A percentile compares a stretch with the other conserved stretches of the same genome.
Conservation (phyloP, 805 yeast species). For the Schizosaccharomyces cryophilus region DNA sequence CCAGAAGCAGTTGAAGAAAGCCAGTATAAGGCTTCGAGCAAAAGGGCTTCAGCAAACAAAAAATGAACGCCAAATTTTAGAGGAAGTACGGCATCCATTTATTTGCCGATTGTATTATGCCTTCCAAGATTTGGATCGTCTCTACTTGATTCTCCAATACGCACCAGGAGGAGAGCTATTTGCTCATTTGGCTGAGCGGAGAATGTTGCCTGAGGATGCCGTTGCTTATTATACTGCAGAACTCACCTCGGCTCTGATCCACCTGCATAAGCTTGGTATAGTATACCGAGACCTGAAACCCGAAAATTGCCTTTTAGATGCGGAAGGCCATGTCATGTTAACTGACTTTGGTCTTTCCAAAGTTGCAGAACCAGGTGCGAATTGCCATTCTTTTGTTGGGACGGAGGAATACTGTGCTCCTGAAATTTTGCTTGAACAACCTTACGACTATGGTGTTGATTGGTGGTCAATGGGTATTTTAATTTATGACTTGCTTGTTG, state of each 20-base stretch:
- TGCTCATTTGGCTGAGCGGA: conserved; percentile 29
- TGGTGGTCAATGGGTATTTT: conserved; percentile 87
- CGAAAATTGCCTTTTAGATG: conserved; percentile 60
- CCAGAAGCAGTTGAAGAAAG: conserved; percentile 65
- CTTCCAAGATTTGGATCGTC: conserved; percentile 52
- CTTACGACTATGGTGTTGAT: conserved; percentile 58
- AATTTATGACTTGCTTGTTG: conserved; percentile 53
- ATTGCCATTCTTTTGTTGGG: conserved; percentile 37
- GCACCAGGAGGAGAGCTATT: conserved; percentile 76
- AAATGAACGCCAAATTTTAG: conserved; percentile 52
- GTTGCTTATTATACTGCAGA: conserved; percentile 64
- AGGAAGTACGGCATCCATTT: conserved; percentile 50
- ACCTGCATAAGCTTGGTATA: conserved; percentile 52
- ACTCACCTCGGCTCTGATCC: conserved; percentile 50
- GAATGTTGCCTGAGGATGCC: conserved; percentile 26
- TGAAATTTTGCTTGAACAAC: conserved; percentile 53
- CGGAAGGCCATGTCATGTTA: conserved; percentile 53
- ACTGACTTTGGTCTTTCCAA: conserved; percentile 65
- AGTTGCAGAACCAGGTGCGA: conserved; percentile 16
- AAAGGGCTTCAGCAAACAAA: conserved; percentile 50
- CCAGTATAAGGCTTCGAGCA: conserved; percentile 38
- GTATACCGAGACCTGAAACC: conserved; percentile 78
- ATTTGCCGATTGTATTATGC: conserved; percentile 66
- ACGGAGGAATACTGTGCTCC: conserved; percentile 82
- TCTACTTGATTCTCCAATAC: conserved; percentile 54